Evolutionary conservation across 805 yeast species (phyloP).

Genomic region (Cyberlindnera xishuangbannaensis): DNA sequence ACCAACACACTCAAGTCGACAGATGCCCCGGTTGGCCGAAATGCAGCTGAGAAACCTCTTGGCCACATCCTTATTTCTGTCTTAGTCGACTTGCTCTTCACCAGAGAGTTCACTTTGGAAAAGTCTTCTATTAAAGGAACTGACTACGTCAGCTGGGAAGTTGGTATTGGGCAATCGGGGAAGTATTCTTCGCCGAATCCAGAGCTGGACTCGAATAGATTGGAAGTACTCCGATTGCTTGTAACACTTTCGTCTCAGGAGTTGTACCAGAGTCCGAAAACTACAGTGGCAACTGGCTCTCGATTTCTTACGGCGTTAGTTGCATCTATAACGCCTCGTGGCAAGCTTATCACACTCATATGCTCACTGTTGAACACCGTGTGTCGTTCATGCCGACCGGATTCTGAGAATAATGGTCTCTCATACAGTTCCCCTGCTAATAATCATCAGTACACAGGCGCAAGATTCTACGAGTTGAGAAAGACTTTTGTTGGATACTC

Average conservation of each 20-base stretch:
- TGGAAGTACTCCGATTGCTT: slow-evolving; percentile 60
- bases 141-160: slow-evolving; percentile 62
- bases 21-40: slow-evolving; percentile 13
- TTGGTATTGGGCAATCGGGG: slow-evolving; percentile 56
- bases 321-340: slow-evolving; percentile 38
- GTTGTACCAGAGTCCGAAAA: slow-evolving; percentile 43
- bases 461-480: slow-evolving; percentile 32
- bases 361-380: slow-evolving; percentile 66
- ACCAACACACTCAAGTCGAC: slow-evolving; percentile 15
- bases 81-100: slow-evolving; percentile 45
- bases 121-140: slow-evolving; percentile 22
- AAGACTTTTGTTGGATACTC: slow-evolving; percentile 46
- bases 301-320: slow-evolving; percentile 53
- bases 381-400: slow-evolving; percentile 43
- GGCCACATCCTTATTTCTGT: slow-evolving; percentile 34
- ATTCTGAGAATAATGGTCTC: slow-evolving; percentile 40
- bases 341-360: slow-evolving; percentile 43
- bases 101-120: slow-evolving; percentile 50
- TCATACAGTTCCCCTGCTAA: slow-evolving; percentile 25
- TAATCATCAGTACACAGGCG: slow-evolving; percentile 21
- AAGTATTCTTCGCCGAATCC: slow-evolving; percentile 30
- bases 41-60: slow-evolving; percentile 16
- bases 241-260: slow-evolving; percentile 56
- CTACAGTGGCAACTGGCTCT: slow-evolving; percentile 48
- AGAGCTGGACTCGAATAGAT: slow-evolving; percentile 54